Evolutionary conservation across 192 early-diverging fungal genomes (phyloP).

Genomic region (Backusella macrospora): DNA sequence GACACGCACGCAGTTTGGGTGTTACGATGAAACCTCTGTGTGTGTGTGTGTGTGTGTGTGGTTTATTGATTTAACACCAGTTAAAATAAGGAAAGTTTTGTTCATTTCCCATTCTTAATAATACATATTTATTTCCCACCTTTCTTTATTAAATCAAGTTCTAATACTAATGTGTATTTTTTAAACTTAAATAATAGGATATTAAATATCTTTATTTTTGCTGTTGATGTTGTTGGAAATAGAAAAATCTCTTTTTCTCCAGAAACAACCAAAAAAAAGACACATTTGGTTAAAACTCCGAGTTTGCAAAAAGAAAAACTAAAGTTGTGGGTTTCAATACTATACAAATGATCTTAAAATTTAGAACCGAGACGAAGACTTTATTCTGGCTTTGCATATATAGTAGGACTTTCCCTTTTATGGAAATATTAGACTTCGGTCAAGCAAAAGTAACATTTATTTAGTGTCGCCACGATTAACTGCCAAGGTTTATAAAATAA

Average conservation of each 20-base stretch:
- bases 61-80: background rate
- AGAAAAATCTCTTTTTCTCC: background rate
- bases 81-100: background rate
- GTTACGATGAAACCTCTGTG: background rate
- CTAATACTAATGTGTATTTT: no score
- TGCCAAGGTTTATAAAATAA: slow-evolving; percentile 6
- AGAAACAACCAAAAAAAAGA: background rate
- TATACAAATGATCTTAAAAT: background rate
- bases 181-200: background rate
- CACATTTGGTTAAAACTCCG: background rate
- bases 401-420: background rate
- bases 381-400: background rate
- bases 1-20: background rate
- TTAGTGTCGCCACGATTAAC: background rate
- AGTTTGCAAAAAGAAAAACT: no score
- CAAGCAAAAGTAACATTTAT: background rate
- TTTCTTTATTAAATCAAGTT: no score
- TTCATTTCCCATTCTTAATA: background rate
- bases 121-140: no score
- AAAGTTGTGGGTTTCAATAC: background rate
- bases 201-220: background rate
- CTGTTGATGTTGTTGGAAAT: background rate
- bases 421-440: background rate
- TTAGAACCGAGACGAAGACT: background rate
- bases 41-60: no score